Evolutionary conservation across 768 basidiomycete genomes (phyloP).

Genomic region (Macrolepiota fuliginosa): DNA sequence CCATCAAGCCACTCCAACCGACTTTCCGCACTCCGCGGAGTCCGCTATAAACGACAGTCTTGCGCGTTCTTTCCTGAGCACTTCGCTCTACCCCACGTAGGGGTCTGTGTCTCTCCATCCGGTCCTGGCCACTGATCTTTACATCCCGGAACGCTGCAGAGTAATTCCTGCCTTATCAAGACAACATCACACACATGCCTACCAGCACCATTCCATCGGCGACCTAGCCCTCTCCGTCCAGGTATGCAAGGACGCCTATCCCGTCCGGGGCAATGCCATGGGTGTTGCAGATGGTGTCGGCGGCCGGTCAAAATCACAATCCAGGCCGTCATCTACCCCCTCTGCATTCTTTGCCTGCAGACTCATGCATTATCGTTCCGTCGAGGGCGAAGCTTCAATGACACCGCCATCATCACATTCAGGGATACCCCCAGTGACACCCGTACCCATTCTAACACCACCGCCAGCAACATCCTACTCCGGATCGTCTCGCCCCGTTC

Average conservation of each 20-base stretch:
- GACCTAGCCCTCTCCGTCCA: conserved; percentile 57
- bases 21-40: too few relatives aligned
- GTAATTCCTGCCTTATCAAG: conserved; percentile 14
- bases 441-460: conserved; percentile 11
- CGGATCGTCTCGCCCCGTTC: conserved; percentile 12
- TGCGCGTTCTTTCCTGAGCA: too few relatives aligned
- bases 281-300: conserved; percentile 96
- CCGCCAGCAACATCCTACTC: conserved; percentile 5
- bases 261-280: conserved; percentile 78
- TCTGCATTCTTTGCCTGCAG: conserved; percentile 68
- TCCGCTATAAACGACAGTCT: too few relatives aligned
- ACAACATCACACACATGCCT: conserved; percentile 17
- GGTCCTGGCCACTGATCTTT: too few relatives aligned
- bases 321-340: conserved; percentile 26
- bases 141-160: conserved; percentile 62
- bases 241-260: conserved; percentile 93
- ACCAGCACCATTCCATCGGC: conserved; percentile 19
- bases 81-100: too few relatives aligned
- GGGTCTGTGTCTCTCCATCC: too few relatives aligned
- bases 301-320: conserved; percentile 64
- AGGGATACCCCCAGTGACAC: conserved; percentile 15
- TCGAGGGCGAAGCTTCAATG: conserved; percentile 42
- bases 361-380: conserved; percentile 83
- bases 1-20: too few relatives aligned
- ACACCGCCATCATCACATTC: background rate